Evolutionary conservation across 2,329 filamentous ascomycete species (phyloP), one percentile per base, ranked within the genome.

Genomic region (Pleomassaria siparia): DNA sequence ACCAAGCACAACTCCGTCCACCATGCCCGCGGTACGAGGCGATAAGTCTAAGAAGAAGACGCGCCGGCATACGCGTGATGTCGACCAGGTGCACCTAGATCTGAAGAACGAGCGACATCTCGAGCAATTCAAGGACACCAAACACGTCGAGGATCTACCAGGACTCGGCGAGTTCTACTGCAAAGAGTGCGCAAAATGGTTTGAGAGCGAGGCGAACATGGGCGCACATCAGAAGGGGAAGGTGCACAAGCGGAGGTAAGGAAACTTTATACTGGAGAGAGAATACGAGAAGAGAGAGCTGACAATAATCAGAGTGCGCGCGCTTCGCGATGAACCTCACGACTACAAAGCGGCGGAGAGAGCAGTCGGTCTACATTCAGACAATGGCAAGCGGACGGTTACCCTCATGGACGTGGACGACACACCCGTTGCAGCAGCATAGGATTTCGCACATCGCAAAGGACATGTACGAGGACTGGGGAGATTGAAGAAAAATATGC

Each of bases 151-250:
- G 67, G 94, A 97, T 63, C 80, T 96, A 28, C 94, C 94, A 2
- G 92, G 85, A 0, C 78, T 96, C 40, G 94, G 94, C 21, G 80
- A 84, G 60, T 86, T 86, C 69, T 97, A 96, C 73, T 99, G 94
- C 72, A 79, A 87, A 13, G 88, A 96, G 72, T 99, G 94, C 72
- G 87, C 94, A 54, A 97, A 95, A 76, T 97, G 89, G 87, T 97
- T 95, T 70, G 92, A 97, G 71, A 87, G 85, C 41, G 88, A 94
- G 57, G 72, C 81, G 60, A 95, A 89, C 60, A 76, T 95, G 48
- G 77, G 80, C 28, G 79, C 82, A 22, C 94, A 99, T 73, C 79
- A 79, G 47, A 89, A 87, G 71, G 90, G 89, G 60, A 99, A 96
- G 75, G 89, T 89, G 55, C 94, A 99, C 74, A 96, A 91, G 81